Evolutionary conservation across 2,329 filamentous ascomycete species (phyloP).

Genomic region (Boeremia exigua): DNA sequence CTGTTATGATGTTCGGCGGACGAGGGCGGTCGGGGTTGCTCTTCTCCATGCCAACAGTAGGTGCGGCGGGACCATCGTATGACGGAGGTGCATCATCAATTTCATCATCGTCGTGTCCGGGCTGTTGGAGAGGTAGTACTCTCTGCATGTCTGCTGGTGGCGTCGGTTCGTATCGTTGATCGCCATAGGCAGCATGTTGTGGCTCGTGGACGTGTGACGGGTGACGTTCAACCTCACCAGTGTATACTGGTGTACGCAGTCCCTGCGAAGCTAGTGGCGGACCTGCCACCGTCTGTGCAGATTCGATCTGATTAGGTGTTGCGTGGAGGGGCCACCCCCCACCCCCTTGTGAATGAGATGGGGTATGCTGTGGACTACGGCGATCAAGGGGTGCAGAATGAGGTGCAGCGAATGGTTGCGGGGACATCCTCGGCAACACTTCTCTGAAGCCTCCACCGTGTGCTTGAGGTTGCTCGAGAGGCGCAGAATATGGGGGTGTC

Average conservation of each 20-base stretch:
- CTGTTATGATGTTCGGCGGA: constrained; percentile 40
- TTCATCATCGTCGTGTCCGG: constrained; percentile 29
- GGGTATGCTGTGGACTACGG: constrained; percentile 28
- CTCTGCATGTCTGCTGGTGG: constrained; percentile 6
- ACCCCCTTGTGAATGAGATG: constrained; percentile 28
- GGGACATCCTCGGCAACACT: constrained; percentile 40
- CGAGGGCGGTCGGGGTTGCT: constrained; percentile 32
- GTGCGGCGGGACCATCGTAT: constrained; percentile 40
- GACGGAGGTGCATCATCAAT: constrained; percentile 43
- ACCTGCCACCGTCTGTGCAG: constrained; percentile 29
- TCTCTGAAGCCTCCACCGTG: constrained; percentile 43
- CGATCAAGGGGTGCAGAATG: constrained; percentile 18
- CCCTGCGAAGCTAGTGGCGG: constrained; percentile 32
- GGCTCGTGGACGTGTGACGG: constrained; percentile 3
- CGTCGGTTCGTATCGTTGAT: constrained; percentile 11
- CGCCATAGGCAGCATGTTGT: constrained; percentile 15
- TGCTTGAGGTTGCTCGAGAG: constrained; percentile 17
- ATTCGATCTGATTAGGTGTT: constrained; percentile 29
- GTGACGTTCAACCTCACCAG: constrained; percentile 13
- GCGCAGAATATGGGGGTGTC: constrained; percentile 22
- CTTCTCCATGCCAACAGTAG: constrained; percentile 42
- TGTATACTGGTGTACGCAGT: constrained; percentile 31
- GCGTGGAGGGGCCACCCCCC: constrained; percentile 34
- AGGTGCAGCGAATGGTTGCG: constrained; percentile 32
- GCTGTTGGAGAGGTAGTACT: constrained; percentile 6